A percentile compares a stretch with the other conserved stretches of the same genome.
Conservation (phyloP, 306 rosid genomes). For the Vigna radiata region DNA sequence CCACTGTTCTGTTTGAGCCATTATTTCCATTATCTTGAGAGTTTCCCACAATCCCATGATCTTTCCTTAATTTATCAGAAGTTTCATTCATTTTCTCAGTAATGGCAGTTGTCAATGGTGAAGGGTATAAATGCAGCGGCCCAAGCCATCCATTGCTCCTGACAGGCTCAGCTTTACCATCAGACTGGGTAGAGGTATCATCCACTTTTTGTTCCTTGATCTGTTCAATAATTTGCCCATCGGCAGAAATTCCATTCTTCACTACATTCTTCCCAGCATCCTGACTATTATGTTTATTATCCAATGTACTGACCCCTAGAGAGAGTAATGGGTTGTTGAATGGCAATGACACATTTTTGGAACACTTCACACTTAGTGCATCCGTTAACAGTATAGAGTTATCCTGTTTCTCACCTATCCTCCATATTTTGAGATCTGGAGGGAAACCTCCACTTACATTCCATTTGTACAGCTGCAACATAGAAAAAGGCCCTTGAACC, state of each 20-base stretch:
- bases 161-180: constrained; percentile 55
- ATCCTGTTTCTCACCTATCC: constrained; percentile 62
- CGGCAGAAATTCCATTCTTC: constrained; percentile 41
- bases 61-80: constrained; percentile 52
- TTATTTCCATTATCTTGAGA: constrained; percentile 54
- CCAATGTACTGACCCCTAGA: constrained; percentile 51
- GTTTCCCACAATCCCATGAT: constrained; percentile 46
- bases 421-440: constrained; percentile 81
- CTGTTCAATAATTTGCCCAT: constrained; percentile 47
- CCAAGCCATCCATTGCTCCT: constrained; percentile 58
- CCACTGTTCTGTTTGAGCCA: constrained; percentile 53
- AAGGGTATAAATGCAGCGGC: constrained; percentile 55
- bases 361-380: constrained; percentile 59
- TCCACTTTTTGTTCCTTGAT: constrained; percentile 52
- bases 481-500: constrained; percentile 86
- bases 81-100: constrained; percentile 49
- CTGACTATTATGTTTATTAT: constrained; percentile 48
- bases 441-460: constrained; percentile 71
- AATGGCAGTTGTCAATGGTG: constrained; percentile 51
- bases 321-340: constrained; percentile 48
- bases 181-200: constrained; percentile 50
- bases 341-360: constrained; percentile 51
- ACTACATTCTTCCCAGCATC: constrained; percentile 51
- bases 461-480: constrained; percentile 80
- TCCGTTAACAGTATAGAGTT: constrained; percentile 69